Evolutionary conservation across 148 eudicot genomes (phyloP).

Genomic region (Chenopodium formosanum): DNA sequence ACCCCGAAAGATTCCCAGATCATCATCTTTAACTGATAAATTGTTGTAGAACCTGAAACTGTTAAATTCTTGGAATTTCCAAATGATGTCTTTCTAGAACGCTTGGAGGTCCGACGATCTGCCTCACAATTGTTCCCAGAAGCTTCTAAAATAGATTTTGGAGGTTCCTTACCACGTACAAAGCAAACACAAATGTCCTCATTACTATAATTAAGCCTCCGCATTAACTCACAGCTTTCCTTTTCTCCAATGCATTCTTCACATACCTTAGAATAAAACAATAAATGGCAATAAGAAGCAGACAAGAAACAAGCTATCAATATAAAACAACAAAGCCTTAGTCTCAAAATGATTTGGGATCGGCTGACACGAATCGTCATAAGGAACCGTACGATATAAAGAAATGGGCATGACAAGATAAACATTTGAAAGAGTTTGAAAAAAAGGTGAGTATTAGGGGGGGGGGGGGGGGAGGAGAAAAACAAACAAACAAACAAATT

Average conservation of each 20-base stretch:
- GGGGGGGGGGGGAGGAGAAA: no score
- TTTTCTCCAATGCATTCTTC: conserved; percentile 94
- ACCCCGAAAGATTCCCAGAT: conserved; percentile 99
- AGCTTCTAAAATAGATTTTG: conserved; percentile 84
- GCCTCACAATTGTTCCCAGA: conserved; percentile 64
- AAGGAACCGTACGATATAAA: no score
- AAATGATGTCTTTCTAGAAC: conserved; percentile 78
- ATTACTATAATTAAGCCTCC: conserved; percentile 75
- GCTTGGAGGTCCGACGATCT: conserved; percentile 90
- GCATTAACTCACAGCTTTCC: conserved; percentile 82
- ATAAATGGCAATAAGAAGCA: conserved; percentile 9
- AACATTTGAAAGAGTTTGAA: no score
- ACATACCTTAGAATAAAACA: conserved; percentile 53
- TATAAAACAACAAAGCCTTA: background rate
- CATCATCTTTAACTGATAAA: conserved; percentile 97
- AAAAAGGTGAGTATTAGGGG: no score
- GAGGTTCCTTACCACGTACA: conserved; percentile 87
- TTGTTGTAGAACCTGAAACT: conserved; percentile 86
- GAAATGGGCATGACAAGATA: no score
- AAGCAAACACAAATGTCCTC: conserved; percentile 87
- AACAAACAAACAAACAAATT: background rate
- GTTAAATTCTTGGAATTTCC: conserved; percentile 75
- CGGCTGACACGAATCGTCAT: no score
- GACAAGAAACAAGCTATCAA: background rate
- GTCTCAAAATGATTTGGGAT: no score